Evolutionary conservation across 139 green algal species (phyloP).

Genomic region (Closterium sp.): DNA sequence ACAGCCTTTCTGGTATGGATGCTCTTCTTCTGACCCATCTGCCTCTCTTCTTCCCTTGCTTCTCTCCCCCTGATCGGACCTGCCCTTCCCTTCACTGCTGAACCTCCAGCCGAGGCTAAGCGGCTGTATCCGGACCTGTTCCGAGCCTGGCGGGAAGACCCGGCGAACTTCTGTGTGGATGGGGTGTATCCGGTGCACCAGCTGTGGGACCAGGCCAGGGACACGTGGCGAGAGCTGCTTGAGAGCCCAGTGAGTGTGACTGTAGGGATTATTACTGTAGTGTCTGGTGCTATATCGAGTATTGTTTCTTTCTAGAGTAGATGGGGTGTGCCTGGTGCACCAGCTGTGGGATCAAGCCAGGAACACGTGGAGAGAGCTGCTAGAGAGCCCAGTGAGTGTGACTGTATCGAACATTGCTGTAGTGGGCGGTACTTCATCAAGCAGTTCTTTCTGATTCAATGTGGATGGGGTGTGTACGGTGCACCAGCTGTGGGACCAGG

Average conservation of each 20-base stretch:
- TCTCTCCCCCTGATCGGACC: neutral
- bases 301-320: too few relatives aligned
- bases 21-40: too few relatives aligned
- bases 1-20: too few relatives aligned
- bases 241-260: neutral
- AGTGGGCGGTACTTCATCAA: too few relatives aligned
- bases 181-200: constrained; percentile 62
- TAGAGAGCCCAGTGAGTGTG: too few relatives aligned
- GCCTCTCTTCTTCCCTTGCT: neutral
- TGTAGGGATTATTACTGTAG: neutral
- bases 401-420: too few relatives aligned
- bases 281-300: too few relatives aligned
- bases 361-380: too few relatives aligned
- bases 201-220: constrained; percentile 39
- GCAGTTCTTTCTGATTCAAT: too few relatives aligned
- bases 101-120: constrained; percentile 54
- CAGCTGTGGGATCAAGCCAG: too few relatives aligned
- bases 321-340: too few relatives aligned
- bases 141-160: constrained; percentile 59
- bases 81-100: neutral
- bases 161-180: constrained; percentile 62
- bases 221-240: constrained; percentile 43
- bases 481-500: constrained; percentile 18
- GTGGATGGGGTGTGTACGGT: neutral
- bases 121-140: constrained; percentile 55